Conservation (phyloP, 208 protist species). For the Crithidia sp. region DNA sequence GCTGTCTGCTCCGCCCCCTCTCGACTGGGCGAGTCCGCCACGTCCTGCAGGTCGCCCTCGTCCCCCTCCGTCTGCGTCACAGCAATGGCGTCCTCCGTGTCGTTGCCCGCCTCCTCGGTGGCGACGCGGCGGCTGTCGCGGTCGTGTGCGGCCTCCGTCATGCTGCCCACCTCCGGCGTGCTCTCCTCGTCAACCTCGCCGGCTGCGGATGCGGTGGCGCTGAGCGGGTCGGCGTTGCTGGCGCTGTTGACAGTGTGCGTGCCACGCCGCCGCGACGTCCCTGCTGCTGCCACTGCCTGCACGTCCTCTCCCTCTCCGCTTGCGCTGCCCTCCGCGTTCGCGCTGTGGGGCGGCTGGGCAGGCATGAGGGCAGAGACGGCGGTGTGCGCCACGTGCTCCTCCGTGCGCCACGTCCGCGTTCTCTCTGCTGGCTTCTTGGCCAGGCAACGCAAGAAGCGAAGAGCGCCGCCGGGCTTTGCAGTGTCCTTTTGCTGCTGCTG, state of each 20-base stretch:
- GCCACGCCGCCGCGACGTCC: background rate
- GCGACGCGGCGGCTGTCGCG: slow-evolving; percentile 2
- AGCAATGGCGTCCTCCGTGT: background rate
- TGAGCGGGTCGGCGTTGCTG: slow-evolving; percentile 3
- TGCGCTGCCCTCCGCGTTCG: background rate
- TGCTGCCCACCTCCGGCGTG: slow-evolving; percentile 3
- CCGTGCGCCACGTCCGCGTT: slow-evolving; percentile 24
- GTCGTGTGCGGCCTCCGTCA: slow-evolving; percentile 14
- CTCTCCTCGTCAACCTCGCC: background rate
- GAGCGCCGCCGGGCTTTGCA: background rate
- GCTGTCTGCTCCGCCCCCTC: background rate
- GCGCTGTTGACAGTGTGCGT: background rate
- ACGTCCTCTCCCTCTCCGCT: background rate
- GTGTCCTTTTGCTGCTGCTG: background rate
- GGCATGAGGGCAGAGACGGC: background rate
- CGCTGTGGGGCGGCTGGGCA: background rate
- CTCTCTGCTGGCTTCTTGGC: background rate
- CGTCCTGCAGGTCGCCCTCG: background rate
- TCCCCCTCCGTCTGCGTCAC: background rate
- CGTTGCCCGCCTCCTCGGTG: slow-evolving; percentile 6
- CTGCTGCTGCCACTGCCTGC: background rate
- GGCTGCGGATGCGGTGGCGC: slow-evolving; percentile 4
- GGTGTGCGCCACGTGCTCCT: slow-evolving; percentile 4
- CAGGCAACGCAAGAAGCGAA: slow-evolving; percentile 12
- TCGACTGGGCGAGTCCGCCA: background rate